phyloP scores from a whole-genome alignment of 495 filamentous ascomycete species.

The Xylaria acuta region DNA sequence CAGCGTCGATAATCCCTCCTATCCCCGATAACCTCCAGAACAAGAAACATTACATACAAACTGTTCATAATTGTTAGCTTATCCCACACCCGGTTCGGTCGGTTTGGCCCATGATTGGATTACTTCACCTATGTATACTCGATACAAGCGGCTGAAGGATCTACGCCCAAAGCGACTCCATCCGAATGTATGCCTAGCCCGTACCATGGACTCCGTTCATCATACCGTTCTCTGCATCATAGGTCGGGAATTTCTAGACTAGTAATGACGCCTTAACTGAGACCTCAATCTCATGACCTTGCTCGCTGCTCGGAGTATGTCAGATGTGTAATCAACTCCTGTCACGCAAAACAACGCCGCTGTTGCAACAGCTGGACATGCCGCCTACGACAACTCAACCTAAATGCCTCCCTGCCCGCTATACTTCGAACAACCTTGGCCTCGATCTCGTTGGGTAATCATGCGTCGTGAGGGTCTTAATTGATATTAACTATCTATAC shows the following conservation, averaged over 20 bases:
- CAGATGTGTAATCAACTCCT: not conserved
- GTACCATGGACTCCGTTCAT: not conserved
- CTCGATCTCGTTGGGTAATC: not conserved
- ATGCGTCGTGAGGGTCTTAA: not conserved
- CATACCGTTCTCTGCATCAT: not conserved
- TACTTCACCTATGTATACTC: not conserved
- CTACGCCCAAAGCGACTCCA: not conserved
- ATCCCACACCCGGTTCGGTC: slow-evolving; percentile 12
- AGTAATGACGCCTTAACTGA: not conserved
- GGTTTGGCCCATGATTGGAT: not conserved
- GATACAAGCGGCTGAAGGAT: not conserved
- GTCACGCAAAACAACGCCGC: not conserved
- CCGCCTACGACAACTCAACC: not conserved
- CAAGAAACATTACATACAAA: not conserved
- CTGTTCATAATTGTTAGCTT: not conserved
- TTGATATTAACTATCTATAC: slow-evolving; percentile 5
- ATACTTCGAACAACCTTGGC: not conserved
- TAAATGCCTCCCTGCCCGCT: not conserved
- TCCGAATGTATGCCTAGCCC: not conserved
- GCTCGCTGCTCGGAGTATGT: not conserved
- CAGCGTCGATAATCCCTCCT: slow-evolving; percentile 1
- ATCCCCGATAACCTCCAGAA: not conserved
- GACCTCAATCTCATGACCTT: not conserved
- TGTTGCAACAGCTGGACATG: not conserved
- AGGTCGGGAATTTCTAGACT: not conserved